Base-by-base conservation (phyloP, 768 basidiomycete species). In the Rhizopogon vesiculosus region DNA sequence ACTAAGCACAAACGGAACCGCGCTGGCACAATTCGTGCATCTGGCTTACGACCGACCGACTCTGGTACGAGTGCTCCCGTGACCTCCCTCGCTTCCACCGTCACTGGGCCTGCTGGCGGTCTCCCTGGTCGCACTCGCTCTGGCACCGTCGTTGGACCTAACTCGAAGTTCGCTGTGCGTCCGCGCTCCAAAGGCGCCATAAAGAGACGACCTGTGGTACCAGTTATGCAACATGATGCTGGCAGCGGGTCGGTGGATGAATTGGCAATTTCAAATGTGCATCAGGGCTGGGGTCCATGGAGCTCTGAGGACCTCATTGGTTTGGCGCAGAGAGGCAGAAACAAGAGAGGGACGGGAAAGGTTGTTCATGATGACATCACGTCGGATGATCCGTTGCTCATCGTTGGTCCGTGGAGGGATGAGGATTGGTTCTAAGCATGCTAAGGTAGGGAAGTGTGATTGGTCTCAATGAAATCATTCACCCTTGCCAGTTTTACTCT, bases 21-120 rank as follows among this genome's bases (percentile, higher is more conserved):
- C 16, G 80, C 73, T 25, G 78, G 73, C 57, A 83, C 77, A 51
- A 82, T 76, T 63, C 80, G 74, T 51, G 79, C 75, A 48, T 81
- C 74, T n/a, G 78, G 78, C 58, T 75, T 59, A 35, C 70, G 59
- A 35, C 54, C 60, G 5, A 53, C 50, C 9, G 39, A 45, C 38
- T 31, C 53, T 45, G 55, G 51, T 33, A 54, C 59, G 2, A 25
- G 57, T 53, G 54, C 52, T 42, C 45, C 48, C 56, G 13, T 25
- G 29, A 41, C 44, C 44, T 35, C 25, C 31, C 31, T 57, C 12
- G 29, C 31, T 45, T 15, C 12, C 7, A 29, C 48, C 0, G 29
- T 48, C 22, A 39, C 54, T 7, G 51, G 42, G 8, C 55, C 55
- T 29, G 46, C 48, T 31, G 35, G 33, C 18, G 52, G 49, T 16